phyloP scores from a whole-genome alignment of 176 grass and related monocot genomes.

The Secale cereale region DNA sequence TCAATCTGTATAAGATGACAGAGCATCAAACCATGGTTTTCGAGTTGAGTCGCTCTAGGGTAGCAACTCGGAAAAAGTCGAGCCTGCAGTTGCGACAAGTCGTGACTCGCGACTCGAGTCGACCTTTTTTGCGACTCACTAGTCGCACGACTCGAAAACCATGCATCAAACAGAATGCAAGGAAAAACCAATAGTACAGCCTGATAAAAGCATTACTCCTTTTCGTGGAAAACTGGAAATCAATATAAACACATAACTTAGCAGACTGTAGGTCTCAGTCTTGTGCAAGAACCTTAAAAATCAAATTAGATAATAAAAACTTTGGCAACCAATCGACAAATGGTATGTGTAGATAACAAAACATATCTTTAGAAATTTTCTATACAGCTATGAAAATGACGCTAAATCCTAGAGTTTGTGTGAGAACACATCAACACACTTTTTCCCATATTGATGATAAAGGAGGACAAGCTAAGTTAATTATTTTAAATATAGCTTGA shows the following conservation, averaged over 20 bases:
- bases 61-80: too few species aligned
- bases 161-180: constrained; percentile 26
- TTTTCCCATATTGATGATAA: neutral
- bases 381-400: neutral
- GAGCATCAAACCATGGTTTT: constrained; percentile 22
- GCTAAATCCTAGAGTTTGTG: neutral
- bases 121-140: too few species aligned
- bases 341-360: neutral
- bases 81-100: too few species aligned
- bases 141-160: too few species aligned
- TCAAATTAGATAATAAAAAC: constrained; percentile 19
- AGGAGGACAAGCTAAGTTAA: neutral
- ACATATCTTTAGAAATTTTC: neutral
- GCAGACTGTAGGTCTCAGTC: constrained; percentile 1
- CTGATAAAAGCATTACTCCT: neutral
- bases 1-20: constrained; percentile 66
- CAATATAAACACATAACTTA: neutral
- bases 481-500: neutral
- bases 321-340: constrained; percentile 1
- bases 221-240: neutral
- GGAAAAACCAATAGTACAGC: neutral
- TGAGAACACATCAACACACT: neutral
- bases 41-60: too few species aligned
- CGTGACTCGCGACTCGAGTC: too few species aligned
- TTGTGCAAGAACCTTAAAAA: neutral